Base-by-base conservation (phyloP, 768 basidiomycete species). In the Lactarius hengduanensis region DNA sequence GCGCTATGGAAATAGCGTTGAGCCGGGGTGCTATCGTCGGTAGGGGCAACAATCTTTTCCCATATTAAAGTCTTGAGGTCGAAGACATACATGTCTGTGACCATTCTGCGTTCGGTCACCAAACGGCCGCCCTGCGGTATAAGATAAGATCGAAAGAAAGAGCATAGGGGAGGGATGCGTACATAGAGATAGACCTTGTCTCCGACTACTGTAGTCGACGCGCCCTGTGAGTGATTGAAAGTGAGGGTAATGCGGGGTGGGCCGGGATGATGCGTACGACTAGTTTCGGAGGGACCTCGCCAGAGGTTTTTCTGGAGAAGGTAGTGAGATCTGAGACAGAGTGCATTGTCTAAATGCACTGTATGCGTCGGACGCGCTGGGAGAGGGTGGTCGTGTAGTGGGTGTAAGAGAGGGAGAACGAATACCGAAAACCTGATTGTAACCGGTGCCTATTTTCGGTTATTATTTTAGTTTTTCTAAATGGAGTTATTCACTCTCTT, bases 1-100 rank as follows among this genome's bases (percentile, higher is more conserved):
- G 92, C 85, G 68, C 90, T 93, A 77, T 99, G 97, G 74, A 99
- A 99, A 76, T 99, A 99, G 50, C 97, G 86, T 30, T 94, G 84
- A 57, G 85, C 82, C 0, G 96, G 95, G 11, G 88, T 78, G 58
- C 87, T 83, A 71, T 91, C 90, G 63, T 88, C 89, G 1, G 82
- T 79, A 61, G 79, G 80, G 20, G 84, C 80, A 1, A 78, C 76
- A 10, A 95, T 74, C 73, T 81, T 86, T 71, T 89, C 84, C 97
- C 97, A 99, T 13, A 80, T 77, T 73, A 91, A 89, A 2, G 88
- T 87, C 62, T 87, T 81, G 70, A 98, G 80, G 79, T 98, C 90
- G 75, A 98, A 94, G 45, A 86, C 81, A 78, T 94, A 98, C 72
- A 99, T 84, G 78, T 96, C 93, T 43, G 89, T 84, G 58, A 94